These are phyloP conservation scores for Suillus subaureus DNA, from an alignment of 768 basidiomycete species.

Conservation along the genomic window DNA sequence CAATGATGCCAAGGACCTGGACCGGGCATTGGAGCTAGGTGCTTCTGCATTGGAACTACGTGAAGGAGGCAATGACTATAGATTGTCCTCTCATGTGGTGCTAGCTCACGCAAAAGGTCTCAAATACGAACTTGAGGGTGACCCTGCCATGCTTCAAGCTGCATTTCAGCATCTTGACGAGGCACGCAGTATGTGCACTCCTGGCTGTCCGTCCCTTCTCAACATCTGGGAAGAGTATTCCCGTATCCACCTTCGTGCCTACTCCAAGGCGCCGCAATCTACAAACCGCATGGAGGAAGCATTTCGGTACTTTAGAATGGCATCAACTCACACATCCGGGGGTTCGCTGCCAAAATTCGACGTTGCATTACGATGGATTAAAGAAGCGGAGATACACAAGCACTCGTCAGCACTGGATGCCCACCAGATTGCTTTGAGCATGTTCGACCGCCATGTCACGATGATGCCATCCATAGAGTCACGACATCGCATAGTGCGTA, in stretches of 20 bases:
- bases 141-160: slow-evolving; percentile 25
- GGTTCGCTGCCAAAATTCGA: slow-evolving; percentile 22
- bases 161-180: slow-evolving; percentile 28
- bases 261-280: slow-evolving; percentile 21
- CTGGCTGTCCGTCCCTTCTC: slow-evolving; percentile 21
- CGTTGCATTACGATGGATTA: slow-evolving; percentile 25
- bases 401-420: slow-evolving; percentile 32
- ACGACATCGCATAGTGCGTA: slow-evolving; percentile 18
- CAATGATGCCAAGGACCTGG: slow-evolving; percentile 23
- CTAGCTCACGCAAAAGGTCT: neutral
- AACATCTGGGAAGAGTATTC: slow-evolving; percentile 26
- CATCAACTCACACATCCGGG: slow-evolving; percentile 15
- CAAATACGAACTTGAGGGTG: slow-evolving; percentile 5
- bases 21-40: slow-evolving; percentile 27
- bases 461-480: slow-evolving; percentile 20
- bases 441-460: slow-evolving; percentile 23
- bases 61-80: slow-evolving; percentile 23
- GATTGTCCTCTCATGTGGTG: neutral
- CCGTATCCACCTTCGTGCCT: slow-evolving; percentile 27
- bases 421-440: slow-evolving; percentile 29
- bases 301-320: slow-evolving; percentile 28
- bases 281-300: slow-evolving; percentile 24
- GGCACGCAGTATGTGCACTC: slow-evolving; percentile 26
- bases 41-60: slow-evolving; percentile 21
- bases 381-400: slow-evolving; percentile 21